Conservation (phyloP, 768 basidiomycete genomes). For the Phylloporus rhodoxanthus region DNA sequence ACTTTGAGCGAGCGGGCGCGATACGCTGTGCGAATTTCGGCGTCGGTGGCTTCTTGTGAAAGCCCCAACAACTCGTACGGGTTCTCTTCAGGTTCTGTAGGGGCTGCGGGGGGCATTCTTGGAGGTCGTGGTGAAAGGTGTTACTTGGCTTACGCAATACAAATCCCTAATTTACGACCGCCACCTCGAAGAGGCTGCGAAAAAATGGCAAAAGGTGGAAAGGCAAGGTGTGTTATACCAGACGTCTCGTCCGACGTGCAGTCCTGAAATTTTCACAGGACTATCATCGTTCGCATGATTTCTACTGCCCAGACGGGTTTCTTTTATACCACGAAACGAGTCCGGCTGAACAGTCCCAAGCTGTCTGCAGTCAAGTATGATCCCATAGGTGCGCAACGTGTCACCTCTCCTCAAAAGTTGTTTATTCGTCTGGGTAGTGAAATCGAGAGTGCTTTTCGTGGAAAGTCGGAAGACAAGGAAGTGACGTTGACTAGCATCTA, state of each 20-base stretch:
- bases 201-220: constrained; percentile 54
- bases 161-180: constrained; percentile 6
- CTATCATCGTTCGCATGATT: constrained; percentile 79
- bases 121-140: background rate
- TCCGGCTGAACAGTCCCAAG: constrained; percentile 62
- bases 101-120: constrained; percentile 22
- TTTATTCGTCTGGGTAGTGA: constrained; percentile 40
- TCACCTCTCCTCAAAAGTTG: background rate
- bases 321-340: constrained; percentile 81
- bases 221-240: constrained; percentile 43
- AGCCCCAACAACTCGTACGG: constrained; percentile 70
- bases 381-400: constrained; percentile 57
- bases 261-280: constrained; percentile 39
- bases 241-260: background rate
- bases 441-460: constrained; percentile 68
- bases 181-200: background rate
- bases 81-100: constrained; percentile 53
- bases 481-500: constrained; percentile 22
- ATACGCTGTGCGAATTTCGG: constrained; percentile 76
- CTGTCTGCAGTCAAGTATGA: constrained; percentile 92
- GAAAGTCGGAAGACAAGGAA: constrained; percentile 75
- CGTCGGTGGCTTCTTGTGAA: constrained; percentile 60
- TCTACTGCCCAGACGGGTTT: constrained; percentile 90
- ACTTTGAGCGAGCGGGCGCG: constrained; percentile 76
- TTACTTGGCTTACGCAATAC: constrained; percentile 9